These are phyloP conservation scores for Kalmusia sp. DNA, from an alignment of 2,329 filamentous ascomycete genomes.

Conservation along the genomic window DNA sequence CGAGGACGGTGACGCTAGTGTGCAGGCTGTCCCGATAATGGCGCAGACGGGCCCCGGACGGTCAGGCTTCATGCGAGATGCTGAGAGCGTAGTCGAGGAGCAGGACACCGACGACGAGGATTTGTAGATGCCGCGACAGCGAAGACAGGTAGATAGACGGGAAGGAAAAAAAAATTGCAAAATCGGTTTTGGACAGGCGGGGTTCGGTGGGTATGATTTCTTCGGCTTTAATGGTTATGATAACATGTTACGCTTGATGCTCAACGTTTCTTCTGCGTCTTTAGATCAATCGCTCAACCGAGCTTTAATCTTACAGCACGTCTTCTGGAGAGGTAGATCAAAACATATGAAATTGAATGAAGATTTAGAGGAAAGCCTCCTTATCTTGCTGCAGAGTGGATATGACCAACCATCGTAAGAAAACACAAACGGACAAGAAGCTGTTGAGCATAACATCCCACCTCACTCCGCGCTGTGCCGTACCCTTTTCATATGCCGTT, in stretches of 20 bases:
- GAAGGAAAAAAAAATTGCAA: neutral
- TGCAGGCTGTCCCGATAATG: conserved; percentile 8
- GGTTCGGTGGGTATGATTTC: neutral
- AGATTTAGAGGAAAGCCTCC: neutral
- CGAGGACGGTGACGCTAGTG: conserved; percentile 24
- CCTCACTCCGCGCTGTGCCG: neutral
- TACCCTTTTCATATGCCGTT: conserved; percentile 1
- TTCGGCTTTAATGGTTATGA: neutral
- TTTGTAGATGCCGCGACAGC: neutral
- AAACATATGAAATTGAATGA: conserved; percentile 5
- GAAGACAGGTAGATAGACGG: neutral
- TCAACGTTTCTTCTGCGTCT: neutral
- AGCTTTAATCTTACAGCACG: neutral
- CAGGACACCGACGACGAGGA: conserved; percentile 24
- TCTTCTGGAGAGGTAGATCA: neutral
- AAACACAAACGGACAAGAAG: neutral
- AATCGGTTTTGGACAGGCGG: neutral
- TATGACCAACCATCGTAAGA: neutral
- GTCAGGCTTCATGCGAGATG: conserved; percentile 21
- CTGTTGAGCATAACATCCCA: neutral
- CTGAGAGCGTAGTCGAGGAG: conserved; percentile 26
- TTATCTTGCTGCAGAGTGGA: neutral
- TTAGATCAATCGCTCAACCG: neutral
- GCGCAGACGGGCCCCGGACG: conserved; percentile 8
- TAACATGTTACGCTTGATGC: neutral